Evolutionary conservation across 768 basidiomycete species (phyloP), one percentile per base, ranked within the genome.

Genomic region (Lactarius tabidus): DNA sequence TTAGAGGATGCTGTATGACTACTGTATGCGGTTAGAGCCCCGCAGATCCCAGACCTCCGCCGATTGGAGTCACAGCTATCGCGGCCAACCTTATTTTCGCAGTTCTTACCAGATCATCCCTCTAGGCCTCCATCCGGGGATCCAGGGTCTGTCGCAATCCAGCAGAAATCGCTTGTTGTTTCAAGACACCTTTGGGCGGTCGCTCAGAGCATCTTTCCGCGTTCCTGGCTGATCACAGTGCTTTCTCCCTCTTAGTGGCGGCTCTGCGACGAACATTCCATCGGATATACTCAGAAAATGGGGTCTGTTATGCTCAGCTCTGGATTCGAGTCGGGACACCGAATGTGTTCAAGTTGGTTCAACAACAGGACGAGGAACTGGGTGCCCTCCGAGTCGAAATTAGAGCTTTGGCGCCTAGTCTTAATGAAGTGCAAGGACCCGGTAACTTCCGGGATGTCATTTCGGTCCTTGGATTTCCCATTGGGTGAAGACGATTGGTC

Each of bases 361-460:
- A 41, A 6, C 43, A 53, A 14, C 39, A 54, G 20, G 65, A 62
- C 33, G 65, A 62, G 5, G 26, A 56, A 38, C 26, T 52, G 7
- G 26, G n/a, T 20, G n/a, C 51, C 29, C n/a, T n/a, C n/a, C n/a
- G n/a, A n/a, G n/a, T 54, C 6, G 65, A 62, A 48, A 53, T 66
- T 31, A 66, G 45, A 62, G 14, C 51, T 66, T 29, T 66, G 65
- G 65, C 61, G 57, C 33, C 33, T 66, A 20, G 28, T 62, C 15
- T 57, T 52, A 14, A 66, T 35, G 14, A 20, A 53, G 18, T 31
- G 15, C 36, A 60, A 18, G 17, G 29, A 41, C 29, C 18, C 5
- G n/a, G 20, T 15, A 31, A 23, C 9, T 26, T 35, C 26, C 57
- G 38, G 48, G 26, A 23, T 31, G 23, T 36, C 51, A 8, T 26